Evolutionary conservation across 768 basidiomycete genomes (phyloP).

Genomic region (Pseudohyphozyma bogoriensis): DNA sequence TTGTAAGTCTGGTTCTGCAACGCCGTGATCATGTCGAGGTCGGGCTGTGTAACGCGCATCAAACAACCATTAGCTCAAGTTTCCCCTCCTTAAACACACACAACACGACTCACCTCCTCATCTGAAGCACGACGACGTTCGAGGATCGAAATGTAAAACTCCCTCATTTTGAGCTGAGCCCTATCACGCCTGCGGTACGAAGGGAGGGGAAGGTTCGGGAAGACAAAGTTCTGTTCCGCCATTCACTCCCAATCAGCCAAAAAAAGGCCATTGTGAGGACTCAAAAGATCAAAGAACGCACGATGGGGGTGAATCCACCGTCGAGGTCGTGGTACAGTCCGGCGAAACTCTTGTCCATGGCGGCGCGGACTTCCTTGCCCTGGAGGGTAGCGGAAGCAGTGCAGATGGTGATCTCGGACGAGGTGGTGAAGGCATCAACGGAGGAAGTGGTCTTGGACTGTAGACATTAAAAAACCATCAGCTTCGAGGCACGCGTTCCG

Average conservation of each 20-base stretch:
- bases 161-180: conserved; percentile 85
- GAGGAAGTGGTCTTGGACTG: conserved; percentile 3
- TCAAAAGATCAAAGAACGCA: background rate
- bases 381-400: conserved; percentile 90
- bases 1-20: conserved; percentile 76
- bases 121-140: conserved; percentile 53
- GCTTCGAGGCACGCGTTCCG: background rate
- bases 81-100: conserved; percentile 38
- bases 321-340: conserved; percentile 78
- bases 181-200: conserved; percentile 79
- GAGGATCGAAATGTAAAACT: conserved; percentile 84
- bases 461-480: background rate
- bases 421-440: conserved; percentile 57
- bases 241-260: background rate
- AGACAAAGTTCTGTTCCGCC: conserved; percentile 60
- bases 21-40: conserved; percentile 85
- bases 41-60: conserved; percentile 55
- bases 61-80: background rate
- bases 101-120: conserved; percentile 40
- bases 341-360: conserved; percentile 73
- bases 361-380: conserved; percentile 73
- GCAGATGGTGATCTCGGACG: conserved; percentile 85
- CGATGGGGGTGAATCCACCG: conserved; percentile 83
- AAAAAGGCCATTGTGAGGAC: background rate
- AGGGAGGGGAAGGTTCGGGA: conserved; percentile 82